Conservation (phyloP, 2,329 filamentous ascomycete species). For the Ophiostoma sp. region DNA sequence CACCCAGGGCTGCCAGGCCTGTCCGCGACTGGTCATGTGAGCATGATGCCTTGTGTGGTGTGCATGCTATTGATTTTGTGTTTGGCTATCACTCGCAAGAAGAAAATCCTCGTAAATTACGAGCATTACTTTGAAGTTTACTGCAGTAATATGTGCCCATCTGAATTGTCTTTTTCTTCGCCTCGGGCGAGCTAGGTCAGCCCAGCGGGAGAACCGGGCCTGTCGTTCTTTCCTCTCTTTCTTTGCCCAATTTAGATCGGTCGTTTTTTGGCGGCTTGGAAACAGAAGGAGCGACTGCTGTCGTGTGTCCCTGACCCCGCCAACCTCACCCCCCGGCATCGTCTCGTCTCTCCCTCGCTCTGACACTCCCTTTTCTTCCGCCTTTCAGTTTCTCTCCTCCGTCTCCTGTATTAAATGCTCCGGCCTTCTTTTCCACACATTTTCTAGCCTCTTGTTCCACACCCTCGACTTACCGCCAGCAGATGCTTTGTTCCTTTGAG, state of each 20-base stretch:
- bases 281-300: conserved; percentile 9
- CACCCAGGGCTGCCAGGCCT: not conserved
- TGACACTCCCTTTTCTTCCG: not conserved
- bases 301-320: conserved; percentile 22
- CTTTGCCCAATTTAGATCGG: not conserved
- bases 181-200: not conserved
- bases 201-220: conserved; percentile 18
- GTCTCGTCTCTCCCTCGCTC: not conserved
- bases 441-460: not conserved
- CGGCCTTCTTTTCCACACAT: not conserved
- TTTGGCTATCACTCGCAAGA: not conserved
- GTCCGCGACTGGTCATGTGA: conserved; percentile 19
- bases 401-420: not conserved
- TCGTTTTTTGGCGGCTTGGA: not conserved
- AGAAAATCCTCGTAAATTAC: not conserved
- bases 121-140: not conserved
- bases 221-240: conserved; percentile 10
- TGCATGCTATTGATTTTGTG: not conserved
- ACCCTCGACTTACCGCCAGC: not conserved
- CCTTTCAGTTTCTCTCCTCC: not conserved
- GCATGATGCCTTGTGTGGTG: not conserved
- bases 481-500: not conserved
- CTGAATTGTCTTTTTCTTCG: not conserved
- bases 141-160: not conserved
- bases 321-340: conserved; percentile 8